phyloP scores from a whole-genome alignment of 208 protist genomes.

The Zelonia costaricensis region DNA sequence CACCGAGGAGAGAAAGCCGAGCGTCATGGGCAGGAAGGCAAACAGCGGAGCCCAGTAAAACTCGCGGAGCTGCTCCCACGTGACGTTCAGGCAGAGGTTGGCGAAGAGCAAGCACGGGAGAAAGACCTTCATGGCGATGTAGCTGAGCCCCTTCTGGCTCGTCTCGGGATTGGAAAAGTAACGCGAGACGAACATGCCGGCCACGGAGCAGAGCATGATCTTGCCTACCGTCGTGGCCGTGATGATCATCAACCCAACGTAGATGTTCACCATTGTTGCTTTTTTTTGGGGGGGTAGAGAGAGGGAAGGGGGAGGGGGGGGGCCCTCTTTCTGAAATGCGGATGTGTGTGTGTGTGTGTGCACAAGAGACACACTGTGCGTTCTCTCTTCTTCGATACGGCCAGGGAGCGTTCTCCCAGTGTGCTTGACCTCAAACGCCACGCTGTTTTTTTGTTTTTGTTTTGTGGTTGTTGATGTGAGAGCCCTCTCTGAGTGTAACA shows the following conservation, averaged over 20 bases:
- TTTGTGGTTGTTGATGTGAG: too few relatives aligned
- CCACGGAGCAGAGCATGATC: conserved; percentile 55
- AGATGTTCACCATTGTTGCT: conserved; percentile 32
- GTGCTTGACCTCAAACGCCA: too few relatives aligned
- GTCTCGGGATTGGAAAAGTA: conserved; percentile 35
- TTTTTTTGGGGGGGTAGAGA: background rate
- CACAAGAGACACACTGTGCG: too few relatives aligned
- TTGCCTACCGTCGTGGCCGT: conserved; percentile 60
- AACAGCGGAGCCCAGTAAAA: conserved; percentile 71
- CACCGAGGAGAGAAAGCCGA: conserved; percentile 35
- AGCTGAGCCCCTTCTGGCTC: conserved; percentile 55
- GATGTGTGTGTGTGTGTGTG: too few relatives aligned
- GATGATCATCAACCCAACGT: conserved; percentile 48
- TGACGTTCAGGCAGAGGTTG: conserved; percentile 63
- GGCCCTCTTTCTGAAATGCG: too few relatives aligned
- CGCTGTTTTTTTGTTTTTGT: too few relatives aligned
- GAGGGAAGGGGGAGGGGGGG: background rate
- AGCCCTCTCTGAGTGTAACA: too few relatives aligned
- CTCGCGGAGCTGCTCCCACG: conserved; percentile 43
- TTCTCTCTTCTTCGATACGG: too few relatives aligned
- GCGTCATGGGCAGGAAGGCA: conserved; percentile 37
- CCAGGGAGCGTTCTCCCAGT: too few relatives aligned
- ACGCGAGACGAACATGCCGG: conserved; percentile 49
- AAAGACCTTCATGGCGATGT: conserved; percentile 61
- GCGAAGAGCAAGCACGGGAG: conserved; percentile 75